These are phyloP conservation scores for Anacardium occidentale DNA, from an alignment of 345 rosid genomes.

Conservation along the genomic window DNA sequence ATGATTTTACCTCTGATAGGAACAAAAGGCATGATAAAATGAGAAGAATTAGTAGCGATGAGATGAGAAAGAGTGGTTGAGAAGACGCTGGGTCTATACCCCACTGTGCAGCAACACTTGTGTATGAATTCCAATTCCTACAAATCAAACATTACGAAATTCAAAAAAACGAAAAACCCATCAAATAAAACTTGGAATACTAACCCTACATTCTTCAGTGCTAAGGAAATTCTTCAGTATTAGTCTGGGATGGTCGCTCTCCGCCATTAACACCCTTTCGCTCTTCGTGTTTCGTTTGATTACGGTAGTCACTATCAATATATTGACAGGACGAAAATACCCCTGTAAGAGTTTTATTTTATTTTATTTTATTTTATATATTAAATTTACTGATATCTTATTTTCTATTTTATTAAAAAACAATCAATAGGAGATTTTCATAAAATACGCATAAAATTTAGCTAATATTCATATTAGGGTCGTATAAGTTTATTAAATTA, in stretches of 20 bases:
- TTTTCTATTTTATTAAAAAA: no score
- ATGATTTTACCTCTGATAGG: constrained; percentile 55
- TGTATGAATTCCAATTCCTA: constrained; percentile 88
- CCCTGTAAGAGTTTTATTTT: no score
- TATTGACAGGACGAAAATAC: no score
- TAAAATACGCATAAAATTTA: no score
- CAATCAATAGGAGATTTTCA: no score
- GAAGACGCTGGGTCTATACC: constrained; percentile 86
- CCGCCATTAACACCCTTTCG: constrained; percentile 17
- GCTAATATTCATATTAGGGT: no score
- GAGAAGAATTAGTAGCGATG: constrained; percentile 69
- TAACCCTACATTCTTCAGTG: constrained; percentile 60
- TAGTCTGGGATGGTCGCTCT: constrained; percentile 37
- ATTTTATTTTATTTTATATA: no score
- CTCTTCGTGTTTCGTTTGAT: no score
- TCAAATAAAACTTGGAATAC: no score
- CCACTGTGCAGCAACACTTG: constrained; percentile 72
- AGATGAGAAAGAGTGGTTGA: constrained; percentile 96
- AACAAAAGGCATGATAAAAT: constrained; percentile 70
- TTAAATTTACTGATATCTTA: no score
- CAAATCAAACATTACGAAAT: neutral
- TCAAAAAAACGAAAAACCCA: neutral
- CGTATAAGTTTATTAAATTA: no score
- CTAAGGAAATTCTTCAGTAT: constrained; percentile 48
- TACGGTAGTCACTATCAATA: no score